Evolutionary conservation across 2,329 filamentous ascomycete genomes (phyloP).

Genomic region (Rutstroemia sp.): DNA sequence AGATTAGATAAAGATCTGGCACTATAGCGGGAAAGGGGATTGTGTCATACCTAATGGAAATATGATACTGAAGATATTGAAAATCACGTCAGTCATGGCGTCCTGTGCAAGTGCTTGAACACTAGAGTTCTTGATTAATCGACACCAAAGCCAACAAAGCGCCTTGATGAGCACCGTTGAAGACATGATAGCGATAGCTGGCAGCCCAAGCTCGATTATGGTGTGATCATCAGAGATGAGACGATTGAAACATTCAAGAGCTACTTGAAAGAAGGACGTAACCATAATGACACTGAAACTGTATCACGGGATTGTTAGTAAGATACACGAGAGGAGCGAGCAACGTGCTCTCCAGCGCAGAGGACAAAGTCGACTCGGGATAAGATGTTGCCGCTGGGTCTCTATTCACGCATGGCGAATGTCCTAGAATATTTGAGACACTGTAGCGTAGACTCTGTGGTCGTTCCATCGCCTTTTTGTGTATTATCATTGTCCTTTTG

Average conservation of each 20-base stretch:
- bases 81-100: slow-evolving; percentile 56
- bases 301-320: neutral
- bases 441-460: no score
- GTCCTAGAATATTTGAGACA: no score
- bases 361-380: no score
- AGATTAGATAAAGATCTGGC: neutral
- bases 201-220: slow-evolving; percentile 41
- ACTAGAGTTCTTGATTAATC: slow-evolving; percentile 53
- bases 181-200: slow-evolving; percentile 50
- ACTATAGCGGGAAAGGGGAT: neutral
- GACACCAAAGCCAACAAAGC: slow-evolving; percentile 52
- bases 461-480: no score
- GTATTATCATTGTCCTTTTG: neutral
- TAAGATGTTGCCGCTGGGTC: no score
- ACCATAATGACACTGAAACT: slow-evolving; percentile 55
- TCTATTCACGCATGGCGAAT: no score
- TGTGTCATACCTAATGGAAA: slow-evolving; percentile 42
- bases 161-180: slow-evolving; percentile 52
- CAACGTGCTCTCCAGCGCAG: no score
- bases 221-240: slow-evolving; percentile 42
- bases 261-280: slow-evolving; percentile 53
- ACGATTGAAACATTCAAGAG: slow-evolving; percentile 52
- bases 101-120: slow-evolving; percentile 57
- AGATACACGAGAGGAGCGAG: neutral
- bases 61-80: slow-evolving; percentile 55